Percentiles rank a stretch among this genome's conserved stretches.
Conservation (phyloP, 805 yeast genomes). For the Blastobotrys mokoenaii region DNA sequence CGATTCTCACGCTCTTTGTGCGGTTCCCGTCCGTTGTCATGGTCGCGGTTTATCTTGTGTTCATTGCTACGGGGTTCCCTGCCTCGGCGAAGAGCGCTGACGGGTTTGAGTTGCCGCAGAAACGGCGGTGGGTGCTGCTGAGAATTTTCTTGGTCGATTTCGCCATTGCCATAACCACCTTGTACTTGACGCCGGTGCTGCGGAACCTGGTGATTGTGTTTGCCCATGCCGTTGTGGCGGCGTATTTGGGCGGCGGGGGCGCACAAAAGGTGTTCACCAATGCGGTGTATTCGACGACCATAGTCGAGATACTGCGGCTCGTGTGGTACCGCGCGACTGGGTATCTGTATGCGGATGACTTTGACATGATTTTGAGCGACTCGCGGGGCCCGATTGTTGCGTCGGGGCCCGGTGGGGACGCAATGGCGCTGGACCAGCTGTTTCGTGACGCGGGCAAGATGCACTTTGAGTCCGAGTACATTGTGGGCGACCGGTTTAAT, state of each 20-base stretch:
- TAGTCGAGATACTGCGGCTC: constrained; percentile 19
- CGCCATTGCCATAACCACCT: constrained; percentile 14
- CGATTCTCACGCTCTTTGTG: constrained; percentile 25
- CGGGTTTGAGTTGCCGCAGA: neutral
- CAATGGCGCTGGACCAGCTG: no score
- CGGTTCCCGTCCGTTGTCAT: constrained; percentile 25
- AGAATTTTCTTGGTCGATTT: constrained; percentile 17
- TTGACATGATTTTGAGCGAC: no score
- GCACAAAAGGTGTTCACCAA: constrained; percentile 17
- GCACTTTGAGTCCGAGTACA: neutral
- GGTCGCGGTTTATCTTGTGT: constrained; percentile 21
- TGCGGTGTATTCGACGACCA: constrained; percentile 24
- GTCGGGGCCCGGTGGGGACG: no score
- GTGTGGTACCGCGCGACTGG: constrained; percentile 12
- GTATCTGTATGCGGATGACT: no score
- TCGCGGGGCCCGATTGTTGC: no score
- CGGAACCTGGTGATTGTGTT: constrained; percentile 18
- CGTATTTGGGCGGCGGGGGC: constrained; percentile 26
- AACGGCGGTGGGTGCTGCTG: constrained; percentile 3
- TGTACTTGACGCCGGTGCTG: constrained; percentile 14
- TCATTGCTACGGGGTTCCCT: constrained; percentile 17
- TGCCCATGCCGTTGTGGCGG: constrained; percentile 26
- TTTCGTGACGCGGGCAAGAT: no score
- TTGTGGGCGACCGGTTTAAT: constrained; percentile 7
- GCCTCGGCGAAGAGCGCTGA: constrained; percentile 8